These are phyloP conservation scores for Pyrus hybrid DNA, from an alignment of 331 rosid species.

Conservation along the genomic window DNA sequence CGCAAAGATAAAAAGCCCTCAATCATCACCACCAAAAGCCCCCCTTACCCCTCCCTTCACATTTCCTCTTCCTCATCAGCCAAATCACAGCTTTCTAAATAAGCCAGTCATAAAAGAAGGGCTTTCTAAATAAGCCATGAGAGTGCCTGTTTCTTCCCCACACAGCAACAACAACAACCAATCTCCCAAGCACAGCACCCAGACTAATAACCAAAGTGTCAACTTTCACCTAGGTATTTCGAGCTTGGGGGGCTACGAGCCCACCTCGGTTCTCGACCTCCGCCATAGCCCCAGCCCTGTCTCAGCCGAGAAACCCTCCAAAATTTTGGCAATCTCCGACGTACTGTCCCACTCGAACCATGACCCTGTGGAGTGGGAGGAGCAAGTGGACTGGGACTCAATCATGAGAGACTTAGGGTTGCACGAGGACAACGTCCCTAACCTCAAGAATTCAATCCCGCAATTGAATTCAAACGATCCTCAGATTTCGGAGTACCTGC, in stretches of 20 bases:
- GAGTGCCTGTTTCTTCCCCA: slow-evolving; percentile 54
- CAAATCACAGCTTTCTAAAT: neutral
- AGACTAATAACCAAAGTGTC: neutral
- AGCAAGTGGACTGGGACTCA: slow-evolving; percentile 77
- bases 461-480: slow-evolving; percentile 17
- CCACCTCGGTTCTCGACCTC: slow-evolving; percentile 81
- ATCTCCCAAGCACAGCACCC: neutral
- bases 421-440: slow-evolving; percentile 44
- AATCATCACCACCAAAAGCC: slow-evolving; percentile 47
- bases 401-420: slow-evolving; percentile 66
- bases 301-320: slow-evolving; percentile 21
- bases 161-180: slow-evolving; percentile 17
- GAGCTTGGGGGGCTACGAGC: slow-evolving; percentile 49
- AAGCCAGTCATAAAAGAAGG: no score
- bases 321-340: slow-evolving; percentile 6
- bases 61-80: neutral
- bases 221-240: slow-evolving; percentile 1
- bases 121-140: slow-evolving; percentile 36
- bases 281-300: slow-evolving; percentile 69
- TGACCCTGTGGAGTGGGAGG: slow-evolving; percentile 50
- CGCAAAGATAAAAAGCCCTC: slow-evolving; percentile 59
- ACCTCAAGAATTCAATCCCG: slow-evolving; percentile 11
- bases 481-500: slow-evolving; percentile 31
- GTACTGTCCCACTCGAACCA: slow-evolving; percentile 16
- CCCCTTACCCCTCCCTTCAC: slow-evolving; percentile 19